phyloP scores from a whole-genome alignment of 177 flowering plant species.

The Vitis hybrid region DNA sequence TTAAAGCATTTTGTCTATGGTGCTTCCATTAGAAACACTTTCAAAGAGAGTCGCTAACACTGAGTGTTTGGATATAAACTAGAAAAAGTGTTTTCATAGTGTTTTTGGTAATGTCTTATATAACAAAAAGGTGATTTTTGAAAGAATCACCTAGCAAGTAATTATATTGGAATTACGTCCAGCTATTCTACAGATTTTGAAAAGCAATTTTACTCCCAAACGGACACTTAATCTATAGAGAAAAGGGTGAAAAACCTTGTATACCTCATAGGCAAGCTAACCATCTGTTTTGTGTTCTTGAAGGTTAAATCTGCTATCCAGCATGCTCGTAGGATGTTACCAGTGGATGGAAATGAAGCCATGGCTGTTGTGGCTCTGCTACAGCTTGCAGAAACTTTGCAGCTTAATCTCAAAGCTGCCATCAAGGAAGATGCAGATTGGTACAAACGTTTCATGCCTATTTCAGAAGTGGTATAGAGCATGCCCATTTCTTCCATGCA shows the following conservation, averaged over 20 bases:
- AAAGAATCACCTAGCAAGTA: too few species aligned
- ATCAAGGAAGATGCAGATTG: slow-evolving; percentile 73
- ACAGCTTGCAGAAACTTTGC: slow-evolving; percentile 55
- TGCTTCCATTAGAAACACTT: too few species aligned
- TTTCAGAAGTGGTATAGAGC: slow-evolving; percentile 57
- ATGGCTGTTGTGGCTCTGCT: slow-evolving; percentile 59
- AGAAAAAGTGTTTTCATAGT: too few species aligned
- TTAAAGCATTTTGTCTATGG: too few species aligned
- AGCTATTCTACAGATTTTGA: too few species aligned
- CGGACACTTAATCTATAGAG: neutral
- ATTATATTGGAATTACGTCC: too few species aligned
- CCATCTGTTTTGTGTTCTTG: slow-evolving; percentile 14
- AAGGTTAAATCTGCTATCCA: slow-evolving; percentile 76
- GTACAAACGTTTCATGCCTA: slow-evolving; percentile 75
- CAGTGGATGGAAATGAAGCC: slow-evolving; percentile 68
- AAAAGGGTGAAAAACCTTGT: neutral
- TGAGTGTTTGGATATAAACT: too few species aligned
- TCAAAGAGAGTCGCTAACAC: too few species aligned
- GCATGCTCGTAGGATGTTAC: slow-evolving; percentile 51
- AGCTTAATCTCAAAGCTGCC: slow-evolving; percentile 60
- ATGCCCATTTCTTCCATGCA: neutral
- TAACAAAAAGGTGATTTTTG: too few species aligned
- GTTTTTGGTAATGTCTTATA: too few species aligned
- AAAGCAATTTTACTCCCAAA: too few species aligned
- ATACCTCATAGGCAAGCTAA: neutral